phyloP scores from a whole-genome alignment of 306 rosid species.

The Pachyrhizus erosus region DNA sequence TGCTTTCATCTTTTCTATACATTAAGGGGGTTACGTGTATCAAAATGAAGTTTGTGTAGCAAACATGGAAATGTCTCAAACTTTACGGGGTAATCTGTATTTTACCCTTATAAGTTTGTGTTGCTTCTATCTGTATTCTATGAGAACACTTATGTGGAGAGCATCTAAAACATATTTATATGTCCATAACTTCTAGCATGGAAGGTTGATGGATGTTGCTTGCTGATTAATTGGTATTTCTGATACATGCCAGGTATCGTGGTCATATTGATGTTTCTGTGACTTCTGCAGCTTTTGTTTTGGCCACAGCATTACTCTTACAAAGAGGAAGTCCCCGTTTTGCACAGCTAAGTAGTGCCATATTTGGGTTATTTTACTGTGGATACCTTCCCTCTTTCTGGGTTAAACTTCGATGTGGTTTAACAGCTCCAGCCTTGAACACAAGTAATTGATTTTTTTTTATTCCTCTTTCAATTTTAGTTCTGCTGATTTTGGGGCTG shows the following conservation, averaged over 20 bases:
- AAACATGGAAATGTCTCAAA: conserved; percentile 9
- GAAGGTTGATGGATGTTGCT: conserved; percentile 25
- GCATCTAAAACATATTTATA: conserved; percentile 13
- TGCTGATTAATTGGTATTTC: conserved; percentile 55
- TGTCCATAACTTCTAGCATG: conserved; percentile 1
- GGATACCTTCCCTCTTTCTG: conserved; percentile 99
- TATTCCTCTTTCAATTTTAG: conserved; percentile 31
- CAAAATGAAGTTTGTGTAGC: conserved; percentile 12
- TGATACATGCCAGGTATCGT: conserved; percentile 65
- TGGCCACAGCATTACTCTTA: conserved; percentile 79
- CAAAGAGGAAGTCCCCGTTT: conserved; percentile 96
- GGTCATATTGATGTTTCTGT: conserved; percentile 95
- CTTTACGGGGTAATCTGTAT: conserved; percentile 6
- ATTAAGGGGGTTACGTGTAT: background rate
- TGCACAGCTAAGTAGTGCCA: conserved; percentile 91
- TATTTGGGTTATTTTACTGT: conserved; percentile 92
- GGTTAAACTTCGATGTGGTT: conserved; percentile 98
- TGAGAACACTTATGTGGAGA: background rate
- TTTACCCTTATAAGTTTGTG: conserved; percentile 12
- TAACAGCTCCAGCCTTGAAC: conserved; percentile 90
- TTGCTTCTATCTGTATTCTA: conserved; percentile 12
- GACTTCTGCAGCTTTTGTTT: conserved; percentile 88
- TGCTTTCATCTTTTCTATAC: background rate
- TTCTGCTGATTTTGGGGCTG: background rate
- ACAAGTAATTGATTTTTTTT: conserved; percentile 53